phyloP scores from a whole-genome alignment of 2,329 filamentous ascomycete genomes.

The Calonectria hongkongensis region DNA sequence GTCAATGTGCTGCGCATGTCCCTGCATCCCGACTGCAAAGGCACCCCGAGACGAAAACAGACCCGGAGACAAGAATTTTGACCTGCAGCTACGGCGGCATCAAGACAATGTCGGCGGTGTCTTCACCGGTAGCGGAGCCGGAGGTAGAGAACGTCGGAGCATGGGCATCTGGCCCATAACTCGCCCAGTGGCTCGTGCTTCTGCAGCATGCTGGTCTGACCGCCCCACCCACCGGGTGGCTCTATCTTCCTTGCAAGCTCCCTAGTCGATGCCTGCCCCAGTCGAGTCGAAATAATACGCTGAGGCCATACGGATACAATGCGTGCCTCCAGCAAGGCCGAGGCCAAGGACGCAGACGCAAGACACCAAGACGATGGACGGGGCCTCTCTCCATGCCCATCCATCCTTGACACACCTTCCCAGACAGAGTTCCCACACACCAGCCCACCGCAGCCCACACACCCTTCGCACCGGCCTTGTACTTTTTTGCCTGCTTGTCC shows the following conservation, averaged over 20 bases:
- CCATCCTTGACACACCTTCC: slow-evolving; percentile 25
- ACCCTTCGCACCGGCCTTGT: slow-evolving; percentile 18
- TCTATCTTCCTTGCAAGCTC: slow-evolving; percentile 22
- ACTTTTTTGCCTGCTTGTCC: neutral
- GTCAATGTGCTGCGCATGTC: neutral
- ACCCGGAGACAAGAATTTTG: neutral
- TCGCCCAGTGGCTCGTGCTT: slow-evolving; percentile 26
- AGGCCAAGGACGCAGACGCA: slow-evolving; percentile 19
- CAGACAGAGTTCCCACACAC: slow-evolving; percentile 31
- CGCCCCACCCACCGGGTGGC: slow-evolving; percentile 30
- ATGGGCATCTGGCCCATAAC: slow-evolving; percentile 20
- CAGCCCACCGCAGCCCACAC: slow-evolving; percentile 24
- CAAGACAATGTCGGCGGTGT: slow-evolving; percentile 15
- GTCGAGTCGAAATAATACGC: slow-evolving; percentile 20
- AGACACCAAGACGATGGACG: slow-evolving; percentile 23
- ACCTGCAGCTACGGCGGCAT: slow-evolving; percentile 2
- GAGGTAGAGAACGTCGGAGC: slow-evolving; percentile 4
- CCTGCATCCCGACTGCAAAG: neutral
- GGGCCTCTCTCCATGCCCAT: slow-evolving; percentile 18
- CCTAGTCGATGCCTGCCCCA: neutral
- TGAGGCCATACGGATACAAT: slow-evolving; percentile 15
- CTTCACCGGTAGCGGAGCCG: slow-evolving; percentile 25
- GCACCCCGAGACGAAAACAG: neutral
- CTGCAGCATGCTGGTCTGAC: slow-evolving; percentile 15
- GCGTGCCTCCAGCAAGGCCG: slow-evolving; percentile 6